Base-by-base conservation (phyloP, 192 early-diverging fungal species). In the Chytriomyces sp. region DNA sequence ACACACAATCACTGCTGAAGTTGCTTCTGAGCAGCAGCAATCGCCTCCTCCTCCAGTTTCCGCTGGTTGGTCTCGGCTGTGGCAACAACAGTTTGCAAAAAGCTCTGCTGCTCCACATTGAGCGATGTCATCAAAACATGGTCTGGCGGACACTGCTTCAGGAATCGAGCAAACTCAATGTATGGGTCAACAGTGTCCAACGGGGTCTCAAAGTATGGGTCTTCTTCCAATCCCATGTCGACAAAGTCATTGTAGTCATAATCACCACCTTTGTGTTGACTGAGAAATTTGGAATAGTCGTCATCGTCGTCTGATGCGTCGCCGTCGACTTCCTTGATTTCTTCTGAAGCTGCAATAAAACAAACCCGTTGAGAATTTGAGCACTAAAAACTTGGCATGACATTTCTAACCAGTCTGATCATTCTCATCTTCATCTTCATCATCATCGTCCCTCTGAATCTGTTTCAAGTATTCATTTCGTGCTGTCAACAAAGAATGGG, bases 101-200 rank as follows among this genome's bases (percentile, higher is more conserved):
- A 60, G 5, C 60, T 61, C 7, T 72, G 77, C 62, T 78, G 77
- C 47, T 77, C 76, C 26, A 20, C 67, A 64, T 69, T 71, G 18
- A 71, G 47, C 7, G 62, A 59, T 24, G 50, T 72, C 18, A 70
- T 13, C 9, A 78, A 44, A 10, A 72, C 20, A 24, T 71, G 68
- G 64, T 69, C 62, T 10, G 77, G 68, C 23, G 67, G 77, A 20
- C 67, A 69, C 49, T 20, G 11, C 47, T 64, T 70, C 67, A 78
- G 48, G 61, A 78, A 71, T 6, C 59, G 61, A 11, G 68, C 59
- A 45, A 78, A 71, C 50, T 78, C 77, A 61, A 78, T 71, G 61
- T 78, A 78, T 49, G 77, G 77, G 50, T 78, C 77, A 7, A 78
- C 69, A 24, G 50, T 4, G 48, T 78, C 77, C 69, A 78, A 64